phyloP scores from a whole-genome alignment of 2,329 filamentous ascomycete genomes.

The Colletotrichum phormii region DNA sequence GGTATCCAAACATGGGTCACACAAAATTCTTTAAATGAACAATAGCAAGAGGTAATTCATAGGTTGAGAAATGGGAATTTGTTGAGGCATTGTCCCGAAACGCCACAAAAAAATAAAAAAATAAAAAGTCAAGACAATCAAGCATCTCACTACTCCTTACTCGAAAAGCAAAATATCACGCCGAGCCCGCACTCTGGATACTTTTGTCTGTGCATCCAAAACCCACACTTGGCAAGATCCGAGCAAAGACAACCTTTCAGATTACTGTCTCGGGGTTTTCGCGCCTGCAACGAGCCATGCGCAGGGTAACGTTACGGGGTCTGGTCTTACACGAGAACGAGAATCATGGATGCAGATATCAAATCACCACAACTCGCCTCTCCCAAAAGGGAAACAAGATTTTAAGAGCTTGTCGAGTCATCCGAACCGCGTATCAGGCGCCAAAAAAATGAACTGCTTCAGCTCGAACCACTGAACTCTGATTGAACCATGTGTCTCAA shows the following conservation, averaged over 20 bases:
- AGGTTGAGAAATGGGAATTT: background rate
- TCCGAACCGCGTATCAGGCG: background rate
- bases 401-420: background rate
- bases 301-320: background rate
- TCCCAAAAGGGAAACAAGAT: background rate
- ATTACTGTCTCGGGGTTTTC: background rate
- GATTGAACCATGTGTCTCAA: background rate
- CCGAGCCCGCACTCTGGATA: background rate
- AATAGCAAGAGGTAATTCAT: no score
- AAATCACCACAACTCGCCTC: background rate
- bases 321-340: background rate
- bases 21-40: no score
- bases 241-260: background rate
- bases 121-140: background rate
- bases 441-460: background rate
- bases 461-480: background rate
- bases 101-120: background rate
- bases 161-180: background rate
- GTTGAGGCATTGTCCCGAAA: background rate
- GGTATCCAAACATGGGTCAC: no score
- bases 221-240: background rate
- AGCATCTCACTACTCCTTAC: background rate
- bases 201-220: background rate
- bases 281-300: background rate
- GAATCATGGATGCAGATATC: background rate